These are phyloP conservation scores for Dendrothele bispora DNA, from an alignment of 768 basidiomycete genomes.

Conservation along the genomic window DNA sequence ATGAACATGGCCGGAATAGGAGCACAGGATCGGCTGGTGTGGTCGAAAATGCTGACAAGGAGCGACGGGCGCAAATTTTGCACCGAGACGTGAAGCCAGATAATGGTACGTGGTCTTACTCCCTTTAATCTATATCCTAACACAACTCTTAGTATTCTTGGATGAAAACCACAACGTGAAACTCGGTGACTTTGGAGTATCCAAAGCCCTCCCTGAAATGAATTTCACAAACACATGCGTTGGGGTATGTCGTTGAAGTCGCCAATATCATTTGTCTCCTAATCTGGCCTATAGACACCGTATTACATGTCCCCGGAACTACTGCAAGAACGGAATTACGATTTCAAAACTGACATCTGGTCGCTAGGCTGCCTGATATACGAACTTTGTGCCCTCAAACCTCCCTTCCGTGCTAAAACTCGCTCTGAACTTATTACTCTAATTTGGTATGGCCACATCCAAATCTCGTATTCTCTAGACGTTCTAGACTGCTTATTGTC, in stretches of 20 bases:
- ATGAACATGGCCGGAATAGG: slow-evolving; percentile 46
- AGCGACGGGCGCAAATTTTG: slow-evolving; percentile 71
- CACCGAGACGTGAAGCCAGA: slow-evolving; percentile 98
- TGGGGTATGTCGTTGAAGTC: no score
- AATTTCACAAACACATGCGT: slow-evolving; percentile 96
- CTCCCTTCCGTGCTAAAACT: slow-evolving; percentile 91
- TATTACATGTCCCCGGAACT: slow-evolving; percentile 99
- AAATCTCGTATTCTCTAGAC: background rate
- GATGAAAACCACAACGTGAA: slow-evolving; percentile 82
- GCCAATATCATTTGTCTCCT: no score
- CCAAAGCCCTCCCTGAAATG: slow-evolving; percentile 85
- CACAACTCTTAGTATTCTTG: slow-evolving; percentile 73
- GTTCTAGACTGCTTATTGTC: background rate
- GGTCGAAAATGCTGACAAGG: slow-evolving; percentile 41
- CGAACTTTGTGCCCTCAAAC: slow-evolving; percentile 90
- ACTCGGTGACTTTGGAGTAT: slow-evolving; percentile 94
- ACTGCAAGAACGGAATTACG: slow-evolving; percentile 95
- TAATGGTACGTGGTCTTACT: slow-evolving; percentile 70
- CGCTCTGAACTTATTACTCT: slow-evolving; percentile 81
- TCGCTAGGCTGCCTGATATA: slow-evolving; percentile 95
- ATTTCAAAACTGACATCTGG: slow-evolving; percentile 98
- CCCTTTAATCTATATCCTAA: background rate
- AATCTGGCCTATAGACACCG: slow-evolving; percentile 66
- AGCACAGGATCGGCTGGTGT: slow-evolving; percentile 33
- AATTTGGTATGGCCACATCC: slow-evolving; percentile 70